Evolutionary conservation across 768 basidiomycete species (phyloP), one percentile per base, ranked within the genome.

Genomic region (Tylopilus subfusipes): DNA sequence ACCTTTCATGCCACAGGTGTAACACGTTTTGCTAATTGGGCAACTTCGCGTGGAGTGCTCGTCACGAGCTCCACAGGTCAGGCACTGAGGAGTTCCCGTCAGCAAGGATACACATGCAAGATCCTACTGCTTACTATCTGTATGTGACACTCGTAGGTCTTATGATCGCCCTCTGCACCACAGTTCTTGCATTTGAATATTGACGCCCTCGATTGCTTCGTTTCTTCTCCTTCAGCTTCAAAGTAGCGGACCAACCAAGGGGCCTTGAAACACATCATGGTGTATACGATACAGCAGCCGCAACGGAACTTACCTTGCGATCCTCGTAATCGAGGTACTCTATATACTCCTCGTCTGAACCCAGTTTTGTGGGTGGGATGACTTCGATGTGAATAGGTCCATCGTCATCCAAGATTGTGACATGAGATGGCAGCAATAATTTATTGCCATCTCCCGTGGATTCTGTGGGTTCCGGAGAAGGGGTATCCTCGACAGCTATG

Each of bases 21-120:
- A 92, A 63, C 90, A 93, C 0, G 80, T 83, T 69, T 91, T 91
- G 70, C 82, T 84, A 56, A 90, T 86, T 3, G 90, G 88, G 70
- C 90, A 93, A 48, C 82, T 82, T 38, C 84, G 77, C 18, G 90
- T 90, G 4, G 77, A 74, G 68, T 93, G 90, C 56, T 92, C 90
- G 62, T 92, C 81, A 47, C 85, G 82, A 29, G 79, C 87, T 53
- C 90, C 90, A 64, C 90, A 93, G 24, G 86, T 90, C 53, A 88
- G 67, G 65, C 90, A 93, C 90, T 92, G 50, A 2, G 13, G 24
- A 48, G 48, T 16, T 45, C 19, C 49, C 13, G 25, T 60, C 51
- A 58, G 50, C 11, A 43, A 45, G 11, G 22, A 30, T 39, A 9
- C 30, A 4, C 16, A 24, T 40, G 33, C 25, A 36, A 48, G 47